Base-by-base conservation (phyloP, 2,329 filamentous ascomycete species). In the Trichophyton mentagrophytes region DNA sequence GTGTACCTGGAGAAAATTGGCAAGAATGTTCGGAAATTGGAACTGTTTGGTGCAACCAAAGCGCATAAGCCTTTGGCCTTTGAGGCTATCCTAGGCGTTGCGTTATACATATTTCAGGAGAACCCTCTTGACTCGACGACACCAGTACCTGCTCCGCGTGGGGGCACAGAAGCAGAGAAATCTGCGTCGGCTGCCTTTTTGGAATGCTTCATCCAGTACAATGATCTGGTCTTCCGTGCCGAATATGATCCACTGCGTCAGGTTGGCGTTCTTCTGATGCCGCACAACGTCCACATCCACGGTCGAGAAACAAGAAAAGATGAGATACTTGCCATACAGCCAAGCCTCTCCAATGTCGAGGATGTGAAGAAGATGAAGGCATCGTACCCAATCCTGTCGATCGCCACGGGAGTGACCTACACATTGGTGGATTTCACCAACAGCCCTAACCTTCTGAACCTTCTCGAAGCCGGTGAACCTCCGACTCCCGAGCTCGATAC, bases 341-440 rank as follows among this genome's bases (percentile, higher is more conserved):
- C 65, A 20, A 64, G 65, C 22, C 62, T 69, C 27, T 62, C 67
- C 58, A 65, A 65, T 3, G 63, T 66, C 27, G 65, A 66, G 5
- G 65, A 67, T 1, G 65, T 66, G 42, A 66, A 66, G 13, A 69
- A 67, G 56, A 65, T 68, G 61, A 65, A 62, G 53, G 67, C 63
- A n/a, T 71, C 72, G 3, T 76, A 79, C 7, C 79, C 80, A 13
- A 67, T 82, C 17, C 78, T 84, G 61, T 85, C 81, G 64, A 82
- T 90, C 53, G 87, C 90, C 40, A 83, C 82, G 51, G 88, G 88
- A 56, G 87, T 91, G 85, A 82, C 82, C 0, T 72, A 70, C 62
- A 67, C 67, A 9, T 67, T 72, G 1, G 65, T 73, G 30, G 68
- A 70, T 44, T 63, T 72, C 55, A 69, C 69, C 1, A 66, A 65